phyloP scores from a whole-genome alignment of 441 rosid genomes.

The Brassica hybrid region DNA sequence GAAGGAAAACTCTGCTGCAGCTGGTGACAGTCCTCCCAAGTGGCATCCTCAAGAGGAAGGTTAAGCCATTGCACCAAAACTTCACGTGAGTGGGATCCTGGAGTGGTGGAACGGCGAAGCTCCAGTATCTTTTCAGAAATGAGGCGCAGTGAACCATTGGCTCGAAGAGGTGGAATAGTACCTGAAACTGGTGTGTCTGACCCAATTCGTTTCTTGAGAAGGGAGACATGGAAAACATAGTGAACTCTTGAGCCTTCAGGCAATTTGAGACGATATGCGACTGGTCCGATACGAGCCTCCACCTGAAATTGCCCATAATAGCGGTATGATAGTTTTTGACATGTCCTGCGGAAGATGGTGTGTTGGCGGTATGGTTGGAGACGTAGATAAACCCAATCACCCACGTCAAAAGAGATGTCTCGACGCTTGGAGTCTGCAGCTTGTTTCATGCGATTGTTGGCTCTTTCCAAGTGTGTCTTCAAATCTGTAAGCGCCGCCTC shows the following conservation, averaged over 20 bases:
- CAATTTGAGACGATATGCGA: background rate
- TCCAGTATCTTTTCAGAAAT: background rate
- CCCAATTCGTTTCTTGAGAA: background rate
- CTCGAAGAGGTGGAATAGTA: background rate
- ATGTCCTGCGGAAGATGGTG: background rate
- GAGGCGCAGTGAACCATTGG: background rate
- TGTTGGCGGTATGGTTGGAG: background rate
- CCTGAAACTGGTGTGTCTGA: background rate
- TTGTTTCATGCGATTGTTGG: background rate
- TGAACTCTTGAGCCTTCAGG: background rate
- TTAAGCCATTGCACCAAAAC: background rate
- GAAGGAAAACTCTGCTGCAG: background rate
- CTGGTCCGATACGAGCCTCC: accelerated
- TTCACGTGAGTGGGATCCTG: too few species aligned
- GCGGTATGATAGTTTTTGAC: background rate
- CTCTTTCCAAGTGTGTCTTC: background rate
- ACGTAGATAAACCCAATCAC: background rate
- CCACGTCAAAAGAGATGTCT: background rate
- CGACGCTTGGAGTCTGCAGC: background rate
- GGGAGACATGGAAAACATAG: background rate
- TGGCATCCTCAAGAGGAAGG: background rate
- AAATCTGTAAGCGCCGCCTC: background rate
- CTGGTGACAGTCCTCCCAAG: background rate
- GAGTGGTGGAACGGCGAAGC: background rate
- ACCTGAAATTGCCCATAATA: background rate